Base-by-base conservation (phyloP, 345 rosid genomes). In the Combretum micranthum region DNA sequence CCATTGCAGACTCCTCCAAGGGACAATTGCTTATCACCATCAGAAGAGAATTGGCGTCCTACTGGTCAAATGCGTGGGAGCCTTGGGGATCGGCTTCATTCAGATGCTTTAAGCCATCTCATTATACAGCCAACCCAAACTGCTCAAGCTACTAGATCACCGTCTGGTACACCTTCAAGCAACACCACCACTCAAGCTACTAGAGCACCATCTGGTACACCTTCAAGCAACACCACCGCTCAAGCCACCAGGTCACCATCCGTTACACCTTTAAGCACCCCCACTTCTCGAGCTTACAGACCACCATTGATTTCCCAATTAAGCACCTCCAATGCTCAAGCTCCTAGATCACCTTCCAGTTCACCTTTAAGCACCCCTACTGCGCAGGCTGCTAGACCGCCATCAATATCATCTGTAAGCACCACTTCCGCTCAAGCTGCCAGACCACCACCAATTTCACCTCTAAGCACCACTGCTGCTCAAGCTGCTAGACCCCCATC, bases 41-140 rank as follows among this genome's bases (percentile, higher is more conserved):
- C 50, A 51, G 73, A 63, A 25, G 77, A 67, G 56, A 75, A 71
- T 54, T 86, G 96, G 96, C 90, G 74, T 47, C 96, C 93, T 6
- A 46, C 79, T 3, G 82, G 87, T 17, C 73, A 82, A 45, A 92
- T 92, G 98, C 85, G 95, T 44, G 98, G 98, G 62, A 84, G 95
- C 71, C 75, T 92, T 25, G 13, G 66, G 10, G 85, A 86, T 18
- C 71, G 74, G 52, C 59, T 73, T 0, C 73, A 72, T 64, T 65
- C 76, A 61, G 65, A 67, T 19, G 81, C 73, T 52, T 75, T 81
- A 67, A 75, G 75, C 62, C 76, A 70, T 50, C 52, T 80, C 52
- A 73, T 92, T 64, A 83, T 86, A 64, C 90, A 73, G 67, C 85
- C 96, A 47, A 86, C 80, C 51, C 81, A 80, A 50, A 69, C 66